phyloP scores from a whole-genome alignment of 257 asterid species.

The Ehretia macrophylla region DNA sequence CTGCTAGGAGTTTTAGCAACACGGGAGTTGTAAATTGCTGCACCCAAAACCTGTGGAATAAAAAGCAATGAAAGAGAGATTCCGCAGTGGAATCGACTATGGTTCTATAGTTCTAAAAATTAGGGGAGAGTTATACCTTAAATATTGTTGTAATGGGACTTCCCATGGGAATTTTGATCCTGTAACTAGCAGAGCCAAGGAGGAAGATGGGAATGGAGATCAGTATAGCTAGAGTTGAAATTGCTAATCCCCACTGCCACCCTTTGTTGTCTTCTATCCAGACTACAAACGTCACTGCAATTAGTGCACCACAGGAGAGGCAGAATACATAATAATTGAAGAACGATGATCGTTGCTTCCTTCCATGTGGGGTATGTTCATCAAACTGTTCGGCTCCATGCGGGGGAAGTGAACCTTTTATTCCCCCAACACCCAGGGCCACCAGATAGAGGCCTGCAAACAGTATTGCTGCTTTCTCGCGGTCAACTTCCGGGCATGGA shows the following conservation, averaged over 20 bases:
- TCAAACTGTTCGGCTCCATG: constrained; percentile 90
- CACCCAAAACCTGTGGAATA: constrained; percentile 49
- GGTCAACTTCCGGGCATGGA: constrained; percentile 40
- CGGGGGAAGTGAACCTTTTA: constrained; percentile 84
- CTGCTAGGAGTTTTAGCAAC: constrained; percentile 24
- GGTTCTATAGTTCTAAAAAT: too few species aligned
- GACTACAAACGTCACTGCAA: constrained; percentile 77
- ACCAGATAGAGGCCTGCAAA: constrained; percentile 72
- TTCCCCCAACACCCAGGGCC: constrained; percentile 90
- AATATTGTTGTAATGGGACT: constrained; percentile 79
- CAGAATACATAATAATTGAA: constrained; percentile 74
- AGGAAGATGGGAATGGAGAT: constrained; percentile 63
- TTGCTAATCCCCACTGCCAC: constrained; percentile 89
- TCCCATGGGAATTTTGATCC: constrained; percentile 64
- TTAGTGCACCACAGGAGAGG: constrained; percentile 76
- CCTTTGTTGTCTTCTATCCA: constrained; percentile 90
- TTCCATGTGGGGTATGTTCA: constrained; percentile 54
- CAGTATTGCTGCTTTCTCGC: constrained; percentile 42
- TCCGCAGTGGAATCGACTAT: too few species aligned
- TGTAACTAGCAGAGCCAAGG: constrained; percentile 61
- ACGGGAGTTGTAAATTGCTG: constrained; percentile 39
- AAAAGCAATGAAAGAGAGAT: not conserved
- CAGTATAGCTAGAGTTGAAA: constrained; percentile 56
- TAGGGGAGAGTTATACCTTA: constrained; percentile 37
- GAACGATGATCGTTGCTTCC: constrained; percentile 74